Evolutionary conservation across 768 basidiomycete genomes (phyloP), one percentile per base, ranked within the genome.

Genomic region (Polyporus arcularius): DNA sequence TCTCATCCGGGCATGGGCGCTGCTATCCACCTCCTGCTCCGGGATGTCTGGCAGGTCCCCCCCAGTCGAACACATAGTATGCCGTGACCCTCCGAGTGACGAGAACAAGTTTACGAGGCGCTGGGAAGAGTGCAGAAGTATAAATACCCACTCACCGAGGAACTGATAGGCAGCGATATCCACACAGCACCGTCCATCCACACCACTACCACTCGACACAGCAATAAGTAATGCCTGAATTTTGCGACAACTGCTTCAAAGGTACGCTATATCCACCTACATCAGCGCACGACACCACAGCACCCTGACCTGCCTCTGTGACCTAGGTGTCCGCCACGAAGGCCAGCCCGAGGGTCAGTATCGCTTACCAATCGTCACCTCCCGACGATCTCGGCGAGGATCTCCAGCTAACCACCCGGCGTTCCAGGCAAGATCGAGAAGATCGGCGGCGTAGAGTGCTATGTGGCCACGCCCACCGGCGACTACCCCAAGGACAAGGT

Each of bases 361-460:
- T 35, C 35, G 35, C 6, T 35, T 35, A 35, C 35, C 35, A 35
- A 40, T 28, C 57, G 15, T 8, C 18, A 15, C 41, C 0, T 28
- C 15, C 2, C 35, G 38, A 30, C 10, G 4, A n/a, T 45, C 12
- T 16, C 9, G 16, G 43, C 14, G 21, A n/a, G 14, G 21, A 8
- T n/a, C 35, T 35, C 8, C n/a, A 16, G 21, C 43, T 45, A 16
- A 45, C 8, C 21, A 45, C 9, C n/a, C 8, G 14, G n/a, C 18
- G 30, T 14, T 53, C 40, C 53, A 77, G 79, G 78, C 62, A 71
- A 71, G 59, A 65, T 72, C 49, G 70, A 75, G 62, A 61, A 67
- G 48, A 75, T 80, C 51, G 74, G 69, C 7, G 80, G 79, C 10
- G 65, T 78, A 40, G 65, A 73, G 30, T 74, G 71, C 61, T 82